Evolutionary conservation across 148 eudicot genomes (phyloP), one percentile per base, ranked within the genome.

Genomic region (Silene uniflora): DNA sequence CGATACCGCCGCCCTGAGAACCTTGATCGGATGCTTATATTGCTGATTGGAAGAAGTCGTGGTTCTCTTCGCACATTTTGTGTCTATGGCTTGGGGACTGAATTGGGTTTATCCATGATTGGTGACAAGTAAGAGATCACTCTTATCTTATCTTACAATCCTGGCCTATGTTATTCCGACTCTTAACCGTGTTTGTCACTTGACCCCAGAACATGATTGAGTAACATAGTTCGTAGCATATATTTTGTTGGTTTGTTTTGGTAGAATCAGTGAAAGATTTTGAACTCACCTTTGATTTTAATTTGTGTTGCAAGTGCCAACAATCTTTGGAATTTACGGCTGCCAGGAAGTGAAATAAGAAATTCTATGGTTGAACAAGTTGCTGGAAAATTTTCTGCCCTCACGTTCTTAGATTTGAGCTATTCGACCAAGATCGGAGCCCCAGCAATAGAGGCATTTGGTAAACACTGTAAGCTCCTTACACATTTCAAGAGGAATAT

Each of bases 361-460:
- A 81, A 87, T 52, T 62, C 82, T 0, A 79, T 87, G 63, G 83
- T 89, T 54, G 83, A 83, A 82, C 83, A 84, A 62, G 79, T 85
- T 55, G 88, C 88, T 16, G 74, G 79, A 21, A 81, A 55, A 70
- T 77, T 91, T 5, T 84, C 86, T 0, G 58, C 78, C 25, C 67
- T 91, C 42, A 91, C 91, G 5, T 81, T 69, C 76, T 70, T 91
- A 73, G 97, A 91, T 61, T 49, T 91, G 74, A 91, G 97, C 80
- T 89, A 89, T 58, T 89, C 92, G 69, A 78, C 77, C 64, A 85
- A 86, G 66, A 83, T 91, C 4, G 90, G 93, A 69, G 86, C 88
- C 1, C 82, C 63, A 9, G 89, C 89, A 19, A 72, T 91, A 0
- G 74, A 81, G 76, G 91, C 91, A 23, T 68, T 88, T 0, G 97